These are phyloP conservation scores for Thinopyrum elongatum DNA, from an alignment of 176 grass and related monocot species.

Conservation along the genomic window DNA sequence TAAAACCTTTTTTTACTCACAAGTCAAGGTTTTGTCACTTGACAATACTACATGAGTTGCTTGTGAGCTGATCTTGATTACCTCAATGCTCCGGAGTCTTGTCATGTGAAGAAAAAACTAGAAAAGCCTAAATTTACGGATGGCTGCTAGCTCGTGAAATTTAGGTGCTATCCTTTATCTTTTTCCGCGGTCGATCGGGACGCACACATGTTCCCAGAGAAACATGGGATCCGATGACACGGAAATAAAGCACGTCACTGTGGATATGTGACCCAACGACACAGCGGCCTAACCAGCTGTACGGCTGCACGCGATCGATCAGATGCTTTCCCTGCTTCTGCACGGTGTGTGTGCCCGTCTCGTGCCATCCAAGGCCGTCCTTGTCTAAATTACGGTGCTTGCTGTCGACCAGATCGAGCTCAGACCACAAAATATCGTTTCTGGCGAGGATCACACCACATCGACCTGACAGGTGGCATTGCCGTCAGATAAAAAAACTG, in stretches of 20 bases:
- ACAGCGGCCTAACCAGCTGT: not conserved
- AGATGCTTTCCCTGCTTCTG: not conserved
- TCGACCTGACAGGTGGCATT: not conserved
- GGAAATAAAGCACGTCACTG: not conserved
- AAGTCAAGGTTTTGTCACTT: not conserved
- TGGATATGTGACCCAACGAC: not conserved
- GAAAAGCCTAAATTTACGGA: not conserved
- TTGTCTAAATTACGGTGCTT: not conserved
- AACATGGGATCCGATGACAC: not conserved
- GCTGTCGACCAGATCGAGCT: not conserved
- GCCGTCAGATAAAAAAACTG: not conserved
- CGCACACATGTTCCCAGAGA: not conserved
- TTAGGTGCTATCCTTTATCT: not conserved
- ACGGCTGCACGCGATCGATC: not conserved
- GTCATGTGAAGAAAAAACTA: not conserved
- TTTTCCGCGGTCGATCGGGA: not conserved
- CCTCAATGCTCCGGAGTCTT: not conserved
- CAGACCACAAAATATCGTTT: not conserved
- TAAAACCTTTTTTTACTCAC: not conserved
- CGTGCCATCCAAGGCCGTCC: not conserved
- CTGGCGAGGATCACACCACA: not conserved
- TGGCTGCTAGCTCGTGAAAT: constrained; percentile 16
- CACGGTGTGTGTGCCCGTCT: too few species aligned
- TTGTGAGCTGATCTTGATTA: not conserved
- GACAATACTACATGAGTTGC: not conserved